Conservation (phyloP, 2,329 filamentous ascomycete genomes). For the Pseudocercospora macadamiae region DNA sequence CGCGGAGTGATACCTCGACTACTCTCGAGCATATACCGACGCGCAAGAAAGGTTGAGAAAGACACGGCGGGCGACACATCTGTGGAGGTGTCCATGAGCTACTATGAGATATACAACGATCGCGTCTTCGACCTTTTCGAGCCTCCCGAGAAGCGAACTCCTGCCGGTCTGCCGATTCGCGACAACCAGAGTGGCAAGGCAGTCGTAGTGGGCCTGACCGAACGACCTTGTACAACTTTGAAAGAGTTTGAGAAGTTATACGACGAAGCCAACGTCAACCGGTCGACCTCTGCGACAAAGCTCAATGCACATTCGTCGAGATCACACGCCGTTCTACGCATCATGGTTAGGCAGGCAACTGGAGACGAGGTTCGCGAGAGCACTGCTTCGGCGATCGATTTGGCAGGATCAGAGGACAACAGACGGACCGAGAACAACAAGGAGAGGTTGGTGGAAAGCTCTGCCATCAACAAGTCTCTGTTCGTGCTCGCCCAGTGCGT, state of each 20-base stretch:
- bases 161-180: conserved; percentile 81
- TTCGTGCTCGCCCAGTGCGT: conserved; percentile 95
- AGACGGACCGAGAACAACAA: conserved; percentile 90
- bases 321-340: conserved; percentile 90
- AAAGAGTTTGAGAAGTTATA: conserved; percentile 87
- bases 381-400: conserved; percentile 89
- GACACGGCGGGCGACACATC: conserved; percentile 61
- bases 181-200: conserved; percentile 96
- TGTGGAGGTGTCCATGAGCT: conserved; percentile 86
- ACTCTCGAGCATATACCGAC: conserved; percentile 73
- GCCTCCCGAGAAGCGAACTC: conserved; percentile 80
- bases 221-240: conserved; percentile 77
- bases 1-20: conserved; percentile 63
- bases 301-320: conserved; percentile 98
- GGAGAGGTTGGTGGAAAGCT: conserved; percentile 89
- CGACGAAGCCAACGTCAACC: conserved; percentile 85
- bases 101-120: conserved; percentile 88
- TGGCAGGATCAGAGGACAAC: conserved; percentile 95
- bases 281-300: conserved; percentile 87
- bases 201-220: conserved; percentile 83
- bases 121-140: conserved; percentile 87
- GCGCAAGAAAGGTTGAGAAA: conserved; percentile 47
- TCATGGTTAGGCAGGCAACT: conserved; percentile 80
- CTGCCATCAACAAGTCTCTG: conserved; percentile 95
- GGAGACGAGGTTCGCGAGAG: conserved; percentile 71